These are phyloP conservation scores for Aspergillus pseudoglaucus DNA, from an alignment of 2,329 filamentous ascomycete genomes.

Conservation along the genomic window DNA sequence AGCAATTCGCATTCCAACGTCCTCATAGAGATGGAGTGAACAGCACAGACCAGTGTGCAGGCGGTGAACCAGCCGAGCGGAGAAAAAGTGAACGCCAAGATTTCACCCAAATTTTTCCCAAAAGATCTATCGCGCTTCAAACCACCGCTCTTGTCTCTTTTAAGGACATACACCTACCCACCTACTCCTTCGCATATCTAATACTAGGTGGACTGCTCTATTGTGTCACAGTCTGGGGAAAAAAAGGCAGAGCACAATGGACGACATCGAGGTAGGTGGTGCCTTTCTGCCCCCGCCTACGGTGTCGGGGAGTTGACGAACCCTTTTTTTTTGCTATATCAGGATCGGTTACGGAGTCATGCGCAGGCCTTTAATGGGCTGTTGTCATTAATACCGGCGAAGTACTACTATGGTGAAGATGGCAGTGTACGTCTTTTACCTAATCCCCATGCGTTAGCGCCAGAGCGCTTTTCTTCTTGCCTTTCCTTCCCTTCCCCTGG, in stretches of 20 bases:
- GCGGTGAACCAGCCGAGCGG: constrained; percentile 27
- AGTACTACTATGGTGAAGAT: constrained; percentile 84
- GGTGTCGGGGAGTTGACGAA: constrained; percentile 16
- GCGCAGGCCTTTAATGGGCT: constrained; percentile 79
- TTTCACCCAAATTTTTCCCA: constrained; percentile 36
- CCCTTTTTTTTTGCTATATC: constrained; percentile 7
- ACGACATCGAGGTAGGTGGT: constrained; percentile 34
- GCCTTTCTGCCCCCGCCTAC: constrained; percentile 8
- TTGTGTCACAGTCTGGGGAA: neutral
- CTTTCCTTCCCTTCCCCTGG: constrained; percentile 9
- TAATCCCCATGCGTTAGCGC: neutral
- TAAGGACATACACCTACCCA: constrained; percentile 2
- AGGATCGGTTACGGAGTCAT: constrained; percentile 46
- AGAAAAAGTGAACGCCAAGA: constrained; percentile 30
- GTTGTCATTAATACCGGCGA: constrained; percentile 79
- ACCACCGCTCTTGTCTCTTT: constrained; percentile 7
- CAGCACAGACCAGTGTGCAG: constrained; percentile 1
- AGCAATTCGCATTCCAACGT: no score
- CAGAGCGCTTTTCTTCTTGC: constrained; percentile 4
- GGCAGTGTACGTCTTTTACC: constrained; percentile 59
- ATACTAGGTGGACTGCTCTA: neutral
- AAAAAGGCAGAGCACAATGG: constrained; percentile 19
- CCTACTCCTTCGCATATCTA: constrained; percentile 1
- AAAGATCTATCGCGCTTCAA: constrained; percentile 11
- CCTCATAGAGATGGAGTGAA: no score